Evolutionary conservation across 2,329 filamentous ascomycete genomes (phyloP).

Genomic region (Stagonosporopsis tanaceti): DNA sequence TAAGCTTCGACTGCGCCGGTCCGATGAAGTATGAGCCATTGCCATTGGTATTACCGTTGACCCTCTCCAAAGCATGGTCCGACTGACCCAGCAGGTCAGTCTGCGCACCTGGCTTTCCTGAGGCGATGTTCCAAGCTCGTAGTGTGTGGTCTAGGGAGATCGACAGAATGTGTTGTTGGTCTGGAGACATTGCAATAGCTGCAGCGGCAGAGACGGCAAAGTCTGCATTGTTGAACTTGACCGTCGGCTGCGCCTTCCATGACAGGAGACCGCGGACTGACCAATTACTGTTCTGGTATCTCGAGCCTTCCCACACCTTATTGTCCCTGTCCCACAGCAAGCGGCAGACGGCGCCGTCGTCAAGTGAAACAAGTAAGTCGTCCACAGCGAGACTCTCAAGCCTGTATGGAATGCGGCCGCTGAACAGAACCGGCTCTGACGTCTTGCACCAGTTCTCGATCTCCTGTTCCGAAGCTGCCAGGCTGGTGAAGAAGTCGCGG

Average conservation of each 20-base stretch:
- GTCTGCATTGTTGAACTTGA: conserved; percentile 73
- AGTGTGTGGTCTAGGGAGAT: conserved; percentile 89
- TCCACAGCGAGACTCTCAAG: conserved; percentile 77
- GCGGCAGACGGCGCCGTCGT: conserved; percentile 77
- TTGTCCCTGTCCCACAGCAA: conserved; percentile 55
- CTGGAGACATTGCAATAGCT: conserved; percentile 60
- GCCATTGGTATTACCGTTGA: conserved; percentile 43
- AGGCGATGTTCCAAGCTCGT: conserved; percentile 87
- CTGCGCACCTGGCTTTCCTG: conserved; percentile 77
- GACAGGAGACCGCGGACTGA: conserved; percentile 67
- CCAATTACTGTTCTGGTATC: conserved; percentile 79
- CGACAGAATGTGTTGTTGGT: conserved; percentile 70
- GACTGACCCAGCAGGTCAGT: conserved; percentile 77
- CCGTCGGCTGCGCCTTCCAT: conserved; percentile 69
- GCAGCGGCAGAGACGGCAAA: conserved; percentile 67
- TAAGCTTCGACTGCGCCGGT: conserved; percentile 77
- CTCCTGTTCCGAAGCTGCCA: conserved; percentile 73
- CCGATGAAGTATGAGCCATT: conserved; percentile 76
- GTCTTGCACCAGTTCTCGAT: conserved; percentile 80
- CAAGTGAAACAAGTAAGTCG: conserved; percentile 80
- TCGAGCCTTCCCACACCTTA: conserved; percentile 71
- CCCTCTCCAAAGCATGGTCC: conserved; percentile 67
- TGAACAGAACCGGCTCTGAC: conserved; percentile 75
- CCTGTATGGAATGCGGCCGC: conserved; percentile 80
- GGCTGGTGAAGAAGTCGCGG: conserved; percentile 80